These are phyloP conservation scores for Annulohypoxylon truncatum DNA, from an alignment of 2,329 filamentous ascomycete species.

Conservation along the genomic window DNA sequence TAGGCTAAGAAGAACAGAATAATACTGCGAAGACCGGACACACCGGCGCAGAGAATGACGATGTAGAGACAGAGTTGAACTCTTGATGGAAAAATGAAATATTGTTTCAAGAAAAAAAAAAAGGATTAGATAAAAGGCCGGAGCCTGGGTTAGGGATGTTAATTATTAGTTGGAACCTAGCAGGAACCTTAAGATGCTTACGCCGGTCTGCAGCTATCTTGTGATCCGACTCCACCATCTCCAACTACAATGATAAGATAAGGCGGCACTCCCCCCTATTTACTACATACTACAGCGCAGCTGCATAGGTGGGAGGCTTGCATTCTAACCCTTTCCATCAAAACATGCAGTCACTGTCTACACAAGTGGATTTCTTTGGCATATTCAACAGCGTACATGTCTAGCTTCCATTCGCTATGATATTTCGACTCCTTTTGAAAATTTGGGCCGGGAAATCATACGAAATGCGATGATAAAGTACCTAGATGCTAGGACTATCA, in stretches of 20 bases:
- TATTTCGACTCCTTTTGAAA: neutral
- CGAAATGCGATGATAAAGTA: neutral
- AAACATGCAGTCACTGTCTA: constrained; percentile 1
- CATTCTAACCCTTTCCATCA: neutral
- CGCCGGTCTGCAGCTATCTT: constrained; percentile 28
- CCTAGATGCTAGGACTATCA: neutral
- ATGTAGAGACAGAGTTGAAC: constrained; percentile 14
- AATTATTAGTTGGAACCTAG: neutral
- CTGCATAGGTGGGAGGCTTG: neutral
- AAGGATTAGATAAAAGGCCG: constrained; percentile 2
- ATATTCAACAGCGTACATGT: neutral
- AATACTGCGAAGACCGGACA: neutral
- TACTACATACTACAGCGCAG: neutral
- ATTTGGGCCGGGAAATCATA: neutral
- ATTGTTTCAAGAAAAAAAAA: constrained; percentile 10
- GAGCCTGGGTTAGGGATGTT: constrained; percentile 16
- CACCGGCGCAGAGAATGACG: constrained; percentile 2
- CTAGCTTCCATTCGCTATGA: neutral
- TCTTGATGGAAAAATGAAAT: constrained; percentile 13
- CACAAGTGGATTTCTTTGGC: neutral
- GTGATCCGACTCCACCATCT: constrained; percentile 31
- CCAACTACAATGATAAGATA: constrained; percentile 34
- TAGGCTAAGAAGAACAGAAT: neutral
- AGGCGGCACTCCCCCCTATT: constrained; percentile 17
- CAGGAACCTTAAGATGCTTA: constrained; percentile 1